Evolutionary conservation across 2,329 filamentous ascomycete species (phyloP).

Genomic region (Aspergillus neotritici): DNA sequence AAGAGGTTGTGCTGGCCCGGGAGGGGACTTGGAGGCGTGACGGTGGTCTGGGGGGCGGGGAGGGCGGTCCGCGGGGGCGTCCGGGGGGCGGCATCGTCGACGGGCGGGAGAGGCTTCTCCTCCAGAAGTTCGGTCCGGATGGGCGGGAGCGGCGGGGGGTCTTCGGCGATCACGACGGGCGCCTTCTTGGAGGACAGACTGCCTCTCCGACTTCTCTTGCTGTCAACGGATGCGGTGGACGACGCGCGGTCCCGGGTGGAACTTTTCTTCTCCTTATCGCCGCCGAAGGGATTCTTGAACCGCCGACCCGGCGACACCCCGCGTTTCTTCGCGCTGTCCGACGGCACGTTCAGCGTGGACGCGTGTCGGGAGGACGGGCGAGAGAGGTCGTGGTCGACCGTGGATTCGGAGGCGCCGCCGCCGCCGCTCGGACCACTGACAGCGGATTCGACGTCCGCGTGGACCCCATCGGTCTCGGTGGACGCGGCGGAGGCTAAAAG

Average conservation of each 20-base stretch:
- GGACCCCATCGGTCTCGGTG: constrained; percentile 30
- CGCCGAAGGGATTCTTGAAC: constrained; percentile 64
- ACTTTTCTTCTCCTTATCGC: constrained; percentile 47
- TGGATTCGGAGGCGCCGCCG: constrained; percentile 35
- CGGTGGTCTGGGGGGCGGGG: constrained; percentile 45
- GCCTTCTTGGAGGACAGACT: constrained; percentile 31
- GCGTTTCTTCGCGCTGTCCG: constrained; percentile 45
- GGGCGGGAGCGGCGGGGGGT: constrained; percentile 31
- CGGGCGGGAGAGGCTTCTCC: constrained; percentile 17
- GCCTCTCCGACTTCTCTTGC: constrained; percentile 33
- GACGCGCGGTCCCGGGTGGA: constrained; percentile 43
- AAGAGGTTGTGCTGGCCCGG: constrained; percentile 31
- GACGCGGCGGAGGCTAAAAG: constrained; percentile 49
- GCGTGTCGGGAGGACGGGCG: constrained; percentile 24
- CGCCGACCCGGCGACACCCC: constrained; percentile 66
- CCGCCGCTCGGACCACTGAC: constrained; percentile 24
- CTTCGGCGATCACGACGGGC: constrained; percentile 21
- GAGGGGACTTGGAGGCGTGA: constrained; percentile 59
- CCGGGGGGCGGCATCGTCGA: constrained; percentile 22
- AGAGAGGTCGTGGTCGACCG: constrained; percentile 34
- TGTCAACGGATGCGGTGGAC: constrained; percentile 38
- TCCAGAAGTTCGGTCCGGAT: constrained; percentile 29
- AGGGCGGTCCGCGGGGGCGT: constrained; percentile 30
- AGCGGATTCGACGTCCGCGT: constrained; percentile 23
- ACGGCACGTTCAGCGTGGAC: constrained; percentile 29